phyloP scores from a whole-genome alignment of 2,329 filamentous ascomycete genomes.

The Coniella lustricola region DNA sequence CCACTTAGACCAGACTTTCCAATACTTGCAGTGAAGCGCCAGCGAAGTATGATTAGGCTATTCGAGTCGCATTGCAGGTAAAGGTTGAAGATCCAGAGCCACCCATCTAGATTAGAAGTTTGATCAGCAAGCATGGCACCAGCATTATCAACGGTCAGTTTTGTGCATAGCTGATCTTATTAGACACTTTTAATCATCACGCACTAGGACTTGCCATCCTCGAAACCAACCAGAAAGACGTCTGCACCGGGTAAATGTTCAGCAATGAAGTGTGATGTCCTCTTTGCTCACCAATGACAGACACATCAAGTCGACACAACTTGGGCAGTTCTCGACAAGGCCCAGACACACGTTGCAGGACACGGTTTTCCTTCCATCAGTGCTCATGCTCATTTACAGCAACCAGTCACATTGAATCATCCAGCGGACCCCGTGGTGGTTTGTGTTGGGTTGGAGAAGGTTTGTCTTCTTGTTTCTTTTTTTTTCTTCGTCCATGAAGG shows the following conservation, averaged over 20 bases:
- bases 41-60: too few species aligned
- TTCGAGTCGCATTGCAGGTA: background rate
- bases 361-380: background rate
- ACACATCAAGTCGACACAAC: background rate
- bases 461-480: conserved; percentile 8
- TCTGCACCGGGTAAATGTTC: background rate
- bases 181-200: conserved; percentile 1
- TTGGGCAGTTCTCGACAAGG: background rate
- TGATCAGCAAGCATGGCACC: too few species aligned
- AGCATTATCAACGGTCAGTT: too few species aligned
- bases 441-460: conserved; percentile 2
- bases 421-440: conserved; percentile 1
- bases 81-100: background rate
- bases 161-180: background rate
- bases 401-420: conserved; percentile 10
- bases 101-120: background rate
- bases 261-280: background rate
- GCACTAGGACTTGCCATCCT: background rate
- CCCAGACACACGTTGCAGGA: background rate
- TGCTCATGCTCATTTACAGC: conserved; percentile 2
- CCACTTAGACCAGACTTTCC: too few species aligned
- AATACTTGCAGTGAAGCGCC: too few species aligned
- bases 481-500: conserved; percentile 9
- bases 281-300: background rate
- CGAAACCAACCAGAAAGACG: background rate